Base-by-base conservation (phyloP, 148 eudicot genomes). In the Rhododendron henanense region DNA sequence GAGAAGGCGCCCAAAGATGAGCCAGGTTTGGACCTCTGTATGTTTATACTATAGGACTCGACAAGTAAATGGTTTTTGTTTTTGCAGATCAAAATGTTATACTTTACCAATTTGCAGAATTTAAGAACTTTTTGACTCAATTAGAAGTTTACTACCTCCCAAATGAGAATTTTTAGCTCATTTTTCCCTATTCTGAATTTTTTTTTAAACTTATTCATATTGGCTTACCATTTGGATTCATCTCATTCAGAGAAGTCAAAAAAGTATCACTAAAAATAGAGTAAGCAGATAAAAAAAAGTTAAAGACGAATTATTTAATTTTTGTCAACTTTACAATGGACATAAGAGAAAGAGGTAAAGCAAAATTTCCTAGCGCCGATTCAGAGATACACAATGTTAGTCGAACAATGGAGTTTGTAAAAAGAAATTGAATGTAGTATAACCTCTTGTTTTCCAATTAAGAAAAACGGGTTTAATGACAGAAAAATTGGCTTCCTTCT, bases 1-100 rank as follows among this genome's bases (percentile, higher is more conserved):
- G 6, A 87, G 80, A 88, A 90, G 90, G 80, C 86, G 95, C 45
- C 95, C 95, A 23, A 87, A 87, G 61, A 91, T 93, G 94, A 93
- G 92, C 88, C 95, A 92, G 93, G 95, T 93, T 11, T 69, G 75
- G 35, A 28, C 11, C 75, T 31, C 75, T 69, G 7, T 23, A 63
- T 63, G 31, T n/a, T 23, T 8, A 63, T n/a, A 63, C 71, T 63
- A 63, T n/a, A 6, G 31, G 71, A 10, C 28, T 63, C 28, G 1
- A 63, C 28, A 23, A 63, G 69, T 63, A 59, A 21, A 59, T 53
- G 16, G 3, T 0, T 53, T 53, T 15, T 53, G 59, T 48, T 14
- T 53, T 53, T 19, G 63, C n/a, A 1, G 63, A 57, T 57, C 23
- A 19, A 57, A 57, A 57, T 57, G 23, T 16, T 57, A 57, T 57